Evolutionary conservation across 257 asterid species (phyloP).

Genomic region (Nicotiana benthamiana): DNA sequence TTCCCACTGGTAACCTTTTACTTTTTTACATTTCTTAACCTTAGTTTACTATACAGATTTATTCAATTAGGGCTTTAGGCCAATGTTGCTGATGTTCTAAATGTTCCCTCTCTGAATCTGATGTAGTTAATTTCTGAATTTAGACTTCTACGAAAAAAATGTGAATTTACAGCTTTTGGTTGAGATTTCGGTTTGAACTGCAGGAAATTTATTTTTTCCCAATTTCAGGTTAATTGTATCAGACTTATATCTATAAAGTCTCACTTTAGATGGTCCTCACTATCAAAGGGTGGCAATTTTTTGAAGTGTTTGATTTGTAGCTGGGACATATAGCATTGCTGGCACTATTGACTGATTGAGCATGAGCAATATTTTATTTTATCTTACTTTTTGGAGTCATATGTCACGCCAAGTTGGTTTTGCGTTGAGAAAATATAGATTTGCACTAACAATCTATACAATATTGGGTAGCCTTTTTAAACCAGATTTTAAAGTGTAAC

Average conservation of each 20-base stretch:
- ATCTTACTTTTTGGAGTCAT: neutral
- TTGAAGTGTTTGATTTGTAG: neutral
- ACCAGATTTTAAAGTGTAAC: neutral
- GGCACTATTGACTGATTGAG: neutral
- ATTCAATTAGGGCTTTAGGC: neutral
- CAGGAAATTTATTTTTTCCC: neutral
- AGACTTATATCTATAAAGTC: neutral
- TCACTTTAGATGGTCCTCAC: neutral
- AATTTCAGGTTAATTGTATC: neutral
- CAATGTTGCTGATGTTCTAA: neutral
- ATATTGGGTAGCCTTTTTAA: neutral
- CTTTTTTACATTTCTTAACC: neutral
- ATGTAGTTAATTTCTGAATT: neutral
- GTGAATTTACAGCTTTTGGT: neutral
- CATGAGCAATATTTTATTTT: neutral
- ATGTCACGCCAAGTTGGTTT: neutral
- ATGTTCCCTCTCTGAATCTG: neutral
- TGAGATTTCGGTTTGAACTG: neutral
- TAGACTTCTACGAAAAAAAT: neutral
- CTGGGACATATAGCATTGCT: neutral
- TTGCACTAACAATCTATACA: neutral
- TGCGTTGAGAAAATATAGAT: neutral
- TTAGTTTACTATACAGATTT: too few relatives aligned
- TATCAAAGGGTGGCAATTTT: neutral
- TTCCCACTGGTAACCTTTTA: conserved; percentile 63